Evolutionary conservation across 1,284 basidiomycete genomes (phyloP).

Genomic region (Porogramme epimiltina): DNA sequence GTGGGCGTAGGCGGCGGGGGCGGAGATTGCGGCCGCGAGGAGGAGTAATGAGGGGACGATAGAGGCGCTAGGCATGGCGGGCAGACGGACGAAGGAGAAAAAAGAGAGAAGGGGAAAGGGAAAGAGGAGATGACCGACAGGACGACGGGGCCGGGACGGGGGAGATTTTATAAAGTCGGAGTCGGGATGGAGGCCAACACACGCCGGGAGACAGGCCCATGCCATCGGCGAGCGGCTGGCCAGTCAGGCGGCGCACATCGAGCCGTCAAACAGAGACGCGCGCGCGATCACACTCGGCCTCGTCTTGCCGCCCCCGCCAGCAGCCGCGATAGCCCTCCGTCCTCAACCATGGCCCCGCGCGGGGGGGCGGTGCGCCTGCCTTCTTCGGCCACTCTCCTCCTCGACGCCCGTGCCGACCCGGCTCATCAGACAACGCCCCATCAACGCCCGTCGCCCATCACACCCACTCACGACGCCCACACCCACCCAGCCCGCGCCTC

Average conservation of each 20-base stretch:
- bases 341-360: conserved; percentile 7
- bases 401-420: neutral
- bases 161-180: conserved; percentile 10
- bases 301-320: conserved; percentile 8
- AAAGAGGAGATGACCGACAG: neutral
- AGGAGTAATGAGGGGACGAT: conserved; percentile 16
- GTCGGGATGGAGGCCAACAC: no score
- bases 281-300: conserved; percentile 23
- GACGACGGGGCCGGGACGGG: conserved; percentile 7
- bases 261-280: conserved; percentile 1
- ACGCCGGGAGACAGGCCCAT: no score
- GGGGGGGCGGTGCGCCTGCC: conserved; percentile 17
- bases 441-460: no score
- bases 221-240: no score
- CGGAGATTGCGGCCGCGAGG: conserved; percentile 11
- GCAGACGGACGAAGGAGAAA: neutral
- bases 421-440: neutral
- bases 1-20: conserved; percentile 9
- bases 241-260: neutral
- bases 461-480: neutral
- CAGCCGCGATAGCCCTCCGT: neutral
- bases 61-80: conserved; percentile 12
- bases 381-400: neutral
- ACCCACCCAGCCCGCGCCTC: no score
- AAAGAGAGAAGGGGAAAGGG: conserved; percentile 1